Percentiles rank a stretch among this genome's conserved stretches.
Conservation (phyloP, 345 rosid genomes). For the Bruguiera parviflora region DNA sequence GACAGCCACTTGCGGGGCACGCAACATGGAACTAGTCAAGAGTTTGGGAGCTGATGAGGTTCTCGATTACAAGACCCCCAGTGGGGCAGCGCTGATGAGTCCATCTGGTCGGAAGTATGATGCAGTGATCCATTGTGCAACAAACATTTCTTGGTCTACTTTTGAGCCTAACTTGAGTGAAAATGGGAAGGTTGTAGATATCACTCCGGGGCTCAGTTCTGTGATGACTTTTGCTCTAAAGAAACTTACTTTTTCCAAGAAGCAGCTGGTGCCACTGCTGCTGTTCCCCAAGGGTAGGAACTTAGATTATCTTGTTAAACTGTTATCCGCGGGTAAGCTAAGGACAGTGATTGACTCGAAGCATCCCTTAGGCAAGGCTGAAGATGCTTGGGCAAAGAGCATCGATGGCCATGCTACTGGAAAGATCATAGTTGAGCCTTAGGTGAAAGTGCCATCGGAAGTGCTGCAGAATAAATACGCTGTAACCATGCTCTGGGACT, state of each 20-base stretch:
- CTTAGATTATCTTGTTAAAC: constrained; percentile 14
- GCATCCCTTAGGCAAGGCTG: constrained; percentile 23
- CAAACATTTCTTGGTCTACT: constrained; percentile 23
- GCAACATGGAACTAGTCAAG: constrained; percentile 26
- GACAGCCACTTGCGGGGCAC: constrained; percentile 35
- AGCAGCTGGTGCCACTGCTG: constrained; percentile 20
- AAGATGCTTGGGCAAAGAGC: constrained; percentile 31
- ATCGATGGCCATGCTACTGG: constrained; percentile 30
- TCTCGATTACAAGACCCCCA: constrained; percentile 26
- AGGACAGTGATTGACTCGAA: constrained; percentile 24
- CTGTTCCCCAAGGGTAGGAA: constrained; percentile 7
- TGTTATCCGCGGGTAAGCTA: constrained; percentile 18
- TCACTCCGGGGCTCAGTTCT: constrained; percentile 18
- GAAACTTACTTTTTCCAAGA: constrained; percentile 27
- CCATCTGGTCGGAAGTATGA: constrained; percentile 32
- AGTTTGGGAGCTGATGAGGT: constrained; percentile 34
- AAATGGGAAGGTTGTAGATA: constrained; percentile 29
- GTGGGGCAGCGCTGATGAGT: constrained; percentile 26
- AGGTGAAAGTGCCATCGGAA: background rate
- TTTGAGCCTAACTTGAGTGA: constrained; percentile 27
- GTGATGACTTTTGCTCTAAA: constrained; percentile 15
- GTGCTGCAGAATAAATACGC: too few species aligned
- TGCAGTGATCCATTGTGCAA: constrained; percentile 26
- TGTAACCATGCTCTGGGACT: too few species aligned
- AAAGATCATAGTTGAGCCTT: constrained; percentile 27